phyloP scores from a whole-genome alignment of 345 rosid species.

The Brassica incana region DNA sequence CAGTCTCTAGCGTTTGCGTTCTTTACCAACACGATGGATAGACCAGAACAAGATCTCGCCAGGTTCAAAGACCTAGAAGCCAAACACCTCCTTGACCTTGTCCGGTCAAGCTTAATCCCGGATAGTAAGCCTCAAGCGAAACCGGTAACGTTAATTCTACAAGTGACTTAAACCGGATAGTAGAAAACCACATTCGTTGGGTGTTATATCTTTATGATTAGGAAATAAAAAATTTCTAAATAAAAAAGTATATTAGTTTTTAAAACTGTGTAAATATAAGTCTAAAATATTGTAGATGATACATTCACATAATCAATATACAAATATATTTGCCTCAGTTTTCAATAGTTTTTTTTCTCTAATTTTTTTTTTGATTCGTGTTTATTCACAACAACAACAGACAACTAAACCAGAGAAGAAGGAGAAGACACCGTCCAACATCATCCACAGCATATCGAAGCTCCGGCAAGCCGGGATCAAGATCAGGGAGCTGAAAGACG shows the following conservation, averaged over 20 bases:
- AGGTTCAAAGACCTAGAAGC: slow-evolving; percentile 37
- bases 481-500: slow-evolving; percentile 37
- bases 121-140: slow-evolving; percentile 19
- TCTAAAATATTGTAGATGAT: background rate
- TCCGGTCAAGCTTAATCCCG: slow-evolving; percentile 54
- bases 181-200: background rate
- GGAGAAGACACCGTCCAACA: slow-evolving; percentile 34
- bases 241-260: background rate
- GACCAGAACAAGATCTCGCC: slow-evolving; percentile 42
- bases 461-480: slow-evolving; percentile 62
- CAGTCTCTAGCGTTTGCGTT: slow-evolving; percentile 53
- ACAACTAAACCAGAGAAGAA: slow-evolving; percentile 5
- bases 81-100: slow-evolving; percentile 70
- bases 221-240: background rate
- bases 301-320: background rate
- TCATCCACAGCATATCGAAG: slow-evolving; percentile 67
- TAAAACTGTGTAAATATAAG: background rate
- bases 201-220: background rate
- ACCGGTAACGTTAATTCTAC: background rate
- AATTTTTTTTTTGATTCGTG: background rate
- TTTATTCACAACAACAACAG: background rate
- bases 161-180: background rate
- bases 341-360: background rate
- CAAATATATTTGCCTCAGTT: background rate
- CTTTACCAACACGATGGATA: slow-evolving; percentile 55